These are phyloP conservation scores for Lentinula edodes DNA, from an alignment of 768 basidiomycete genomes.

Conservation along the genomic window DNA sequence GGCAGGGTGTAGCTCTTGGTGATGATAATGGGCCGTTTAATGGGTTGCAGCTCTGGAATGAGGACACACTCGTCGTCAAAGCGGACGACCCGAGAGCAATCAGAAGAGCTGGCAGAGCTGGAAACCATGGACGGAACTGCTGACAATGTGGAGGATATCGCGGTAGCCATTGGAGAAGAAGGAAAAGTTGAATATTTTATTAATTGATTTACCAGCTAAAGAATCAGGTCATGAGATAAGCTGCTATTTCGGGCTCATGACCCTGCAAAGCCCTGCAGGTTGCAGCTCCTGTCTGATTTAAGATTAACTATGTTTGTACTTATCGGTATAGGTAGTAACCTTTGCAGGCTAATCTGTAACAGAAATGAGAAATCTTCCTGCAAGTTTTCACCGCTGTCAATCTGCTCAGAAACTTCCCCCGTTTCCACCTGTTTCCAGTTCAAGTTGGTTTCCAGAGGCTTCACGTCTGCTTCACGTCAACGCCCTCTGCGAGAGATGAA, in stretches of 20 bases:
- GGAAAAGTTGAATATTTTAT: not conserved
- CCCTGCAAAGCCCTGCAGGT: not conserved
- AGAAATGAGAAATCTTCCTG: not conserved
- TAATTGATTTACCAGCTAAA: not conserved
- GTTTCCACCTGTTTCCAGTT: not conserved
- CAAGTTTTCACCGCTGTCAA: not conserved
- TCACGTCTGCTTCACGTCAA: too few species aligned
- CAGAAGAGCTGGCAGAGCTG: not conserved
- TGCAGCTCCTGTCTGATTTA: not conserved
- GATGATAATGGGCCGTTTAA: constrained; percentile 44
- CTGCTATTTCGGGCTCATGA: not conserved
- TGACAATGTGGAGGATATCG: not conserved
- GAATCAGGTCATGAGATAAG: not conserved
- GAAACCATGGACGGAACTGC: not conserved
- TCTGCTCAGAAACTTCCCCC: not conserved
- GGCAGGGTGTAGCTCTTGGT: constrained; percentile 68
- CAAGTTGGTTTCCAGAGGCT: too few species aligned
- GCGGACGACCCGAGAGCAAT: constrained; percentile 35
- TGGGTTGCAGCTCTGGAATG: constrained; percentile 53
- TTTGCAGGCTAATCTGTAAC: not conserved
- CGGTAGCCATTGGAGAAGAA: not conserved
- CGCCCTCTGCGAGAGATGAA: not conserved
- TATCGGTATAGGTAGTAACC: too few species aligned
- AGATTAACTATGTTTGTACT: too few species aligned
- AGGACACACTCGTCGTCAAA: constrained; percentile 72